These are phyloP conservation scores for Globisporangium mamillatum DNA, from an alignment of 352 stramenopile species.

Conservation along the genomic window DNA sequence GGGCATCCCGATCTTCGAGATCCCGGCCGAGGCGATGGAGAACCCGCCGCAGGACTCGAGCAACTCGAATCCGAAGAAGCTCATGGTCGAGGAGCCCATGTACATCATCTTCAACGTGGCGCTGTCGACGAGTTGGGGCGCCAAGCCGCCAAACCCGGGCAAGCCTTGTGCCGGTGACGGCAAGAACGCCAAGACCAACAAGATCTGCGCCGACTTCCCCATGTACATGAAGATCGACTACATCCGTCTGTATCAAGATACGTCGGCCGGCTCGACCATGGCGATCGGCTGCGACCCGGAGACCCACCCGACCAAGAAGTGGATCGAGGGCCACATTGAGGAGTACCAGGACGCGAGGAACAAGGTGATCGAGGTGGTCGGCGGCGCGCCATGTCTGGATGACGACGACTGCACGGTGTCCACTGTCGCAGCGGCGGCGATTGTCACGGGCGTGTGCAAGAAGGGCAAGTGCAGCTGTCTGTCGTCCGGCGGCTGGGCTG, in stretches of 20 bases:
- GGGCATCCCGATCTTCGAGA: conserved; percentile 84
- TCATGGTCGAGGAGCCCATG: conserved; percentile 47
- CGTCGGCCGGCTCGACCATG: conserved; percentile 19
- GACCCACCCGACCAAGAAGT: conserved; percentile 31
- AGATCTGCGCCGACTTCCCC: conserved; percentile 46
- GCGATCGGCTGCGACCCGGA: conserved; percentile 30
- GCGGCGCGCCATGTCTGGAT: conserved; percentile 22
- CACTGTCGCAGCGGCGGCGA: conserved; percentile 6
- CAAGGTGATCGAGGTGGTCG: conserved; percentile 18
- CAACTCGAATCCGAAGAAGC: conserved; percentile 61
- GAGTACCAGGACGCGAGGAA: conserved; percentile 33
- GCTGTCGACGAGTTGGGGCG: conserved; percentile 35
- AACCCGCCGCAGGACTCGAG: conserved; percentile 39
- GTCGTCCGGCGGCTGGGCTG: conserved; percentile 35
- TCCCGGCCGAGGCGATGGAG: conserved; percentile 53
- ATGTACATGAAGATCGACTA: conserved; percentile 83
- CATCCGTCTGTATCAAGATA: conserved; percentile 80
- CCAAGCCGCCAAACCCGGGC: conserved; percentile 35
- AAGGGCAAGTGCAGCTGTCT: conserved; percentile 29
- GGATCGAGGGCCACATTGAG: conserved; percentile 31
- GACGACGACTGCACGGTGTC: conserved; percentile 36
- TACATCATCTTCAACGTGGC: conserved; percentile 62
- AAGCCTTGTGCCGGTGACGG: conserved; percentile 29
- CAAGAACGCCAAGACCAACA: conserved; percentile 22
- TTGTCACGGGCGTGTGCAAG: conserved; percentile 33